A percentile compares a stretch with the other conserved stretches of the same genome.
These are phyloP conservation scores for Chloroidium sp. DNA, from an alignment of 163 green algal genomes.

Conservation along the genomic window DNA sequence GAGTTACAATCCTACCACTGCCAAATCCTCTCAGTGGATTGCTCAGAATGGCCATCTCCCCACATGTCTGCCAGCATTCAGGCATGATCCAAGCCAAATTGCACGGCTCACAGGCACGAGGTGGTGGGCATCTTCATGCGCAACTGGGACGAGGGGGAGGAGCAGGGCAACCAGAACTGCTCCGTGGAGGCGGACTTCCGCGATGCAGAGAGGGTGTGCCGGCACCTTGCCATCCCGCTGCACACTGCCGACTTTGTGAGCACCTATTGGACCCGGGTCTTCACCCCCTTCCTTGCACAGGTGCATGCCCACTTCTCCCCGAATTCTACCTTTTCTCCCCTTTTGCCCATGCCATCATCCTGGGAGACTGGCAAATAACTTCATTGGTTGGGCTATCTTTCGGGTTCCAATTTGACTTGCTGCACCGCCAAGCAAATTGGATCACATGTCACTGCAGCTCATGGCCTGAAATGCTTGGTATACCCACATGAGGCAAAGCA, in stretches of 20 bases:
- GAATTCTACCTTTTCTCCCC: neutral
- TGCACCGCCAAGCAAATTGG: too few species aligned
- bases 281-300: slow-evolving; percentile 53
- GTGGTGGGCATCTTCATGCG: slow-evolving; percentile 70
- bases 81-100: too few species aligned
- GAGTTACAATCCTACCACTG: too few species aligned
- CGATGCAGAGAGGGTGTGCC: slow-evolving; percentile 6
- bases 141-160: slow-evolving; percentile 77
- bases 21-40: too few species aligned
- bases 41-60: too few species aligned
- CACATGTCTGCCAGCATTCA: too few species aligned
- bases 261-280: slow-evolving; percentile 69
- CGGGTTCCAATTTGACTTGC: too few species aligned
- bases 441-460: too few species aligned
- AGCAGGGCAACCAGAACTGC: slow-evolving; percentile 50
- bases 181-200: slow-evolving; percentile 34
- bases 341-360: neutral
- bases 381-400: too few species aligned
- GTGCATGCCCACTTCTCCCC: neutral
- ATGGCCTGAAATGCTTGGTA: too few species aligned
- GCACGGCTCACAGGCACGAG: slow-evolving; percentile 16
- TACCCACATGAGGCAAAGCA: too few species aligned
- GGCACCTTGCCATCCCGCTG: slow-evolving; percentile 47
- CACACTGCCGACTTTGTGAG: slow-evolving; percentile 64
- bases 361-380: too few species aligned